phyloP scores from a whole-genome alignment of 495 filamentous ascomycete species.

The Xylaria cubensis region DNA sequence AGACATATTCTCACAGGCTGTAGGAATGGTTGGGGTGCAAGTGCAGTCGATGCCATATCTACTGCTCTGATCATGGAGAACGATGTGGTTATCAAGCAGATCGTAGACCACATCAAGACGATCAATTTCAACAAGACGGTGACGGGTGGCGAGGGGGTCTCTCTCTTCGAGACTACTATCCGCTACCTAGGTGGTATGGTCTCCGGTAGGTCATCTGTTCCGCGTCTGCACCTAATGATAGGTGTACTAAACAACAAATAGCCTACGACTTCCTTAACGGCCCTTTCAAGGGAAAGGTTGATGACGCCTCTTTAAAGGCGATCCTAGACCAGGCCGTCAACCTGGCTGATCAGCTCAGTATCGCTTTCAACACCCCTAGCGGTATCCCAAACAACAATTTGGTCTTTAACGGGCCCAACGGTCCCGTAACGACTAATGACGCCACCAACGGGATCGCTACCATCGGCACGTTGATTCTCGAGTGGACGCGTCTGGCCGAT shows the following conservation, averaged over 20 bases:
- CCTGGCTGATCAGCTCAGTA: constrained; percentile 75
- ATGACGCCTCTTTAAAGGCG: constrained; percentile 55
- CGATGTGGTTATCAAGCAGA: constrained; percentile 67
- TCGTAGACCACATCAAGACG: constrained; percentile 69
- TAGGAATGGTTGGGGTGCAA: constrained; percentile 89
- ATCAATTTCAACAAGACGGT: constrained; percentile 72
- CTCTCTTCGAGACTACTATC: constrained; percentile 90
- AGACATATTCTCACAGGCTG: constrained; percentile 17
- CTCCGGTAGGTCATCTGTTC: constrained; percentile 51
- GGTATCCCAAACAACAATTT: constrained; percentile 81
- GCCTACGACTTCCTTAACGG: constrained; percentile 83
- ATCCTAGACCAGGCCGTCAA: constrained; percentile 71
- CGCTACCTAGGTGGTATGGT: constrained; percentile 83
- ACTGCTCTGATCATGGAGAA: constrained; percentile 83
- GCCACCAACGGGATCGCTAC: constrained; percentile 72
- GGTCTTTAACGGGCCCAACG: constrained; percentile 57
- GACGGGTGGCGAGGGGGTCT: constrained; percentile 57
- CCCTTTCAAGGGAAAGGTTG: constrained; percentile 60
- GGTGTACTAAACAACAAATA: constrained; percentile 26
- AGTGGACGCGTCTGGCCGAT: constrained; percentile 86
- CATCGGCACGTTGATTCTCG: constrained; percentile 76
- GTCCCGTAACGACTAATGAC: constrained; percentile 52
- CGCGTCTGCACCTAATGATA: not conserved
- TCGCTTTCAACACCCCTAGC: constrained; percentile 76
- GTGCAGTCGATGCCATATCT: constrained; percentile 80